Evolutionary conservation across 1,284 basidiomycete genomes (phyloP), one percentile per base, ranked within the genome.

Genomic region (Ustilago cynodontis): DNA sequence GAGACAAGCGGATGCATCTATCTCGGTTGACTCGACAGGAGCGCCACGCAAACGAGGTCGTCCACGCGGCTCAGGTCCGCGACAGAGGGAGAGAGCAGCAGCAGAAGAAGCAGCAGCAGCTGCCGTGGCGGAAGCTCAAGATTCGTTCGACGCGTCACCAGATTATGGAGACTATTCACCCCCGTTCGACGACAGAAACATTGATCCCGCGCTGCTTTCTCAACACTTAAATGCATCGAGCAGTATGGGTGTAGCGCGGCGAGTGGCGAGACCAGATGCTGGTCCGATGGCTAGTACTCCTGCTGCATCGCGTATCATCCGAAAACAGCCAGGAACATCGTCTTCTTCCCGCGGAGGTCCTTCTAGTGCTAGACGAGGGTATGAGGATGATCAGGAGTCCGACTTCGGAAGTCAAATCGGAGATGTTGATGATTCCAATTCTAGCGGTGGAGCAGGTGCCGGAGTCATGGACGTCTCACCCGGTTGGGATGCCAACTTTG

Each of bases 211-310:
- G 24, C 47, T 49, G 16, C 26, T 49, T 22, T 60, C 67, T n/a
- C 31, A 33, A 24, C 61, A 49, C 20, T 55, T 47, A 9, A 67
- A 75, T 54, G 64, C 72, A 24, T 70, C 67, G 20, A 54, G 39
- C 11, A 75, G 72, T n/a, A 62, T 69, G 20, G 72, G 72, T 22
- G 67, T 67, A 2, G 51, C 59, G 0, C 37, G 72, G 6, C 59
- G 72, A 9, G 64, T 58, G 20, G 59, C 63, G 3, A 45, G 67
- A 13, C 57, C 65, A 5, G 10, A 37, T 2, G 59, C 70, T n/a
- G 70, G 56, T 14, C 74, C 74, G 10, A 55, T 70, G 45, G 72
- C 66, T 57, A 77, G 74, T 50, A 77, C 74, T 5, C 74, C 74
- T 0, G 70, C 74, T n/a, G 56, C 74, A 8, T 70, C 63, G 14